Base-by-base conservation (phyloP, 768 basidiomycete species). In the Termitomyces sp. region DNA sequence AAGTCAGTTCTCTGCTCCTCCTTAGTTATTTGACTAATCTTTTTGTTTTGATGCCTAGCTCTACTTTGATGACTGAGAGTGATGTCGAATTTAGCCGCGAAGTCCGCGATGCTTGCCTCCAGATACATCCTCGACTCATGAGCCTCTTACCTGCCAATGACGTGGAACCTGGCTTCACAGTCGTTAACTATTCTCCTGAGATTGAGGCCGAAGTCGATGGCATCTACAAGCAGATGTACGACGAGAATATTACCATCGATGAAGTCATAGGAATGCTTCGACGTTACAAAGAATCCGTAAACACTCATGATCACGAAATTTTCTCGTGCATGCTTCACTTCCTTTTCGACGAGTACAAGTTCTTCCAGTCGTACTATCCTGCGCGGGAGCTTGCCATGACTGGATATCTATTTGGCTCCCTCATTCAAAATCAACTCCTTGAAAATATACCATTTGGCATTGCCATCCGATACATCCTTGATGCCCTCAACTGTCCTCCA, bases 261-360 rank as follows among this genome's bases (percentile, higher is more conserved):
- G 92, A 96, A 61, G 94, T 98, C 62, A 90, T 98, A 60, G 75
- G 82, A 28, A 86, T 94, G 74, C 85, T 99, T 28, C 89, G 92
- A 72, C 83, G 86, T 55, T 84, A 87, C 76, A 94, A 95, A 68
- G 83, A 81, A 51, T 95, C 94, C 32, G 79, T 83, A 33, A 91
- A 88, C 64, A 74, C 87, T 46, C 85, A 87, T 56, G 94, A 98
- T 64, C 93, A 96, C 69, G 94, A 98, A 73, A 85, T 97, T 61
- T 98, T 98, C 69, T 97, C 94, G n/a, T 98, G 94, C 83, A 97
- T 97, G 87, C 87, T 99, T 52, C 95, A 98, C 76, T 96, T 97
- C 79, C 84, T 99, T 45, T 98, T 99, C 74, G 97, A 98, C 83
- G 97, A 99, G 75, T 97, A 97, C 85, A 95, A 94, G 68, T 99